Percentiles rank a stretch among this genome's conserved stretches.
Evolutionary conservation across 139 green algal genomes (phyloP).

Genomic region (Coelastrella sp.): DNA sequence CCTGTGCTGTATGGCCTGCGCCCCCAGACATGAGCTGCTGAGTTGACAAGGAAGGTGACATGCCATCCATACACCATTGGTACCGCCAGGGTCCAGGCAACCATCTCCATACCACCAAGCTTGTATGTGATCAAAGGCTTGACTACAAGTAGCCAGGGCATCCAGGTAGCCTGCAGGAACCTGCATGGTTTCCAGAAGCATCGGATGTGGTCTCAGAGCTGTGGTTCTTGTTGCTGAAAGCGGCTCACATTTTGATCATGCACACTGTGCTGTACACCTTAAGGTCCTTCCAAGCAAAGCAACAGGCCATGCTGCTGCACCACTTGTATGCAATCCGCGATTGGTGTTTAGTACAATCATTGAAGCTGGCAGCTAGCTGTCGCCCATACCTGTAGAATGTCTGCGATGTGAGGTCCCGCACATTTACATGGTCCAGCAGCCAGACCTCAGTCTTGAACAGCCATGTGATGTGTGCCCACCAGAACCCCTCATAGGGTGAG

Average conservation of each 20-base stretch:
- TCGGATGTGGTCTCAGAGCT: too few relatives aligned
- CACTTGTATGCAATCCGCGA: too few relatives aligned
- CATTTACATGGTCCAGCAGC: slow-evolving; percentile 66
- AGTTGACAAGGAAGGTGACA: slow-evolving; percentile 95
- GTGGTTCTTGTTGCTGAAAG: too few relatives aligned
- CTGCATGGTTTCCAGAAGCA: slow-evolving; percentile 79
- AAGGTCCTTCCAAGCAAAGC: too few relatives aligned
- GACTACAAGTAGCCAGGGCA: not conserved
- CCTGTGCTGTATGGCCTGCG: slow-evolving; percentile 76
- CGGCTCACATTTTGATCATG: too few relatives aligned
- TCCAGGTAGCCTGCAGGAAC: slow-evolving; percentile 1
- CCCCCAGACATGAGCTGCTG: slow-evolving; percentile 85
- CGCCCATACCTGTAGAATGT: slow-evolving; percentile 83
- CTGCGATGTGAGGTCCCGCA: slow-evolving; percentile 79
- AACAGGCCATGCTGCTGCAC: too few relatives aligned
- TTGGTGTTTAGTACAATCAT: too few relatives aligned
- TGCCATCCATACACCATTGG: slow-evolving; percentile 87
- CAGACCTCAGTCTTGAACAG: slow-evolving; percentile 84
- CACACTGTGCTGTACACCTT: too few relatives aligned
- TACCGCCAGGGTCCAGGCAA: slow-evolving; percentile 86
- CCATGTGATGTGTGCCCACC: slow-evolving; percentile 91
- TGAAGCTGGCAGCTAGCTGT: too few relatives aligned
- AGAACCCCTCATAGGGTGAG: slow-evolving; percentile 91
- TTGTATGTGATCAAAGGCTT: slow-evolving; percentile 34
- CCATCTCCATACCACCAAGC: slow-evolving; percentile 66